Evolutionary conservation across 2,329 filamentous ascomycete genomes (phyloP).

Genomic region (Cryphonectria japonica): DNA sequence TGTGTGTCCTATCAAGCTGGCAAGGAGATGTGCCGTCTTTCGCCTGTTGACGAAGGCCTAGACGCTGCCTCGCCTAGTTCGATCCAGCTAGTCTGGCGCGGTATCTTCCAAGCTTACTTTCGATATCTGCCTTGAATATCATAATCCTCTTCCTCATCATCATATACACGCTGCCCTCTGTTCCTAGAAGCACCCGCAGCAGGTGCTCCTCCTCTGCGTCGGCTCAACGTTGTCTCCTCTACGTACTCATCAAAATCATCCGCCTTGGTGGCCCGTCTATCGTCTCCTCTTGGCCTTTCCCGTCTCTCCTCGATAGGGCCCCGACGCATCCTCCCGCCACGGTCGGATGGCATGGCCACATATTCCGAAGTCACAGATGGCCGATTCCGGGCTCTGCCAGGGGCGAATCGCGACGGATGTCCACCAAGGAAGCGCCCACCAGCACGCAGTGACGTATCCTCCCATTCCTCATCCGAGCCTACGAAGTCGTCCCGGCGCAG

Average conservation of each 20-base stretch:
- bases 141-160: background rate
- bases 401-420: background rate
- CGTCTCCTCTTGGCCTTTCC: background rate
- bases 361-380: background rate
- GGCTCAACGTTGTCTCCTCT: background rate
- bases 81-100: background rate
- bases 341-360: background rate
- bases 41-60: background rate
- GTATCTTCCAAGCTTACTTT: background rate
- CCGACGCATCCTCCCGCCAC: too few relatives aligned
- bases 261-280: background rate
- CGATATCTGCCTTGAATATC: background rate
- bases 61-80: background rate
- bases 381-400: background rate
- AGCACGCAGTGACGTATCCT: background rate
- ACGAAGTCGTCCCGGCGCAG: slow-evolving; percentile 11
- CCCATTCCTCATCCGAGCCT: background rate
- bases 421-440: background rate
- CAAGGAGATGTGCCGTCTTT: background rate
- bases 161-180: background rate
- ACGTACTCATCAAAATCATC: background rate
- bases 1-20: too few relatives aligned
- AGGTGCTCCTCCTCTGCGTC: background rate
- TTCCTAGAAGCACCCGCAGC: background rate
- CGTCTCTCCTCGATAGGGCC: background rate